Base-by-base conservation (phyloP, 305 asterid species). In the Euphrasia arctica region DNA sequence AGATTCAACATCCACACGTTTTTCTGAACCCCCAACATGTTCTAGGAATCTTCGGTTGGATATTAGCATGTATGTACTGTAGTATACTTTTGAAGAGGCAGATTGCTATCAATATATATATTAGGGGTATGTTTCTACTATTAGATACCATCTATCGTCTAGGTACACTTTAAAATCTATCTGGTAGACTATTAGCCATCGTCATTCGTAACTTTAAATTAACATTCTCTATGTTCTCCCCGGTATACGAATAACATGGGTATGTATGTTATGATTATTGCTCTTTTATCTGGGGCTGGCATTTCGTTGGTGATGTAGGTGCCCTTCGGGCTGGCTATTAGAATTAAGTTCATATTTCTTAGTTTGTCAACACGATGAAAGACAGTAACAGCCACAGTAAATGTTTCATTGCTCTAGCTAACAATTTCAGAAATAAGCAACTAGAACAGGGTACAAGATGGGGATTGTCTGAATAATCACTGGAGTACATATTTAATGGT, bases 111-210 rank as follows among this genome's bases (percentile, higher is more conserved):
- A 9, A 39, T 39, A 39, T 5, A 50, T 5, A 50, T 62, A 54
- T 41, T 60, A 65, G 75, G 59, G 67, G 63, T 42, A 52, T 70
- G 9, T 51, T 65, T 63, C 7, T 25, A 58, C 42, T 36, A 34
- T 36, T 36, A 36, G 42, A 36, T 6, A 2, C 34, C 34, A 47
- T 47, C 14, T 47, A 47, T 47, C 4, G 18, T 11, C 52, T 12
- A 47, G 52, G 13, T 15, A 11, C n/a, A 6, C 52, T 47, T 47
- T 4, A 2, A 47, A 11, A 9, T 45, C 34, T 47, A 47, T 47
- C n/a, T 47, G n/a, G 4, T 13, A 47, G 18, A 47, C 52, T 14
- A 2, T 13, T 18, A 18, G 22, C 22, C 22, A 0, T 10, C 27
- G 6, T 41, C 32, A 43, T 43, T 66, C 58, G 43, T n/a, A 15